A percentile compares a stretch with the other conserved stretches of the same genome.
phyloP scores from a whole-genome alignment of 176 grass and related monocot genomes.

The Avena insularis region DNA sequence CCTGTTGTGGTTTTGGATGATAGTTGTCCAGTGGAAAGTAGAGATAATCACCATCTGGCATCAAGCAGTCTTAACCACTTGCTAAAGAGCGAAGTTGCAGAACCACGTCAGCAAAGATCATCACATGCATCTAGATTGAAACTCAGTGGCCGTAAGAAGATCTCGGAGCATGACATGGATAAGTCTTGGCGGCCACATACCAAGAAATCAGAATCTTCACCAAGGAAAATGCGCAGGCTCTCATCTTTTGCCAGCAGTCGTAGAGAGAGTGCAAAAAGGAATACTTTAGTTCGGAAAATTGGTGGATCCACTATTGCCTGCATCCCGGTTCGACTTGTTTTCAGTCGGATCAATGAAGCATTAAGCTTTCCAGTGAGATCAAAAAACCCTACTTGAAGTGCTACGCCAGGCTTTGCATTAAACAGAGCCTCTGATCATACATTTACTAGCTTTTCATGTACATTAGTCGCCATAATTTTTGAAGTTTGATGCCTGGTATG shows the following conservation, averaged over 20 bases:
- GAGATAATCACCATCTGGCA: conserved; percentile 38
- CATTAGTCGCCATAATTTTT: conserved; percentile 46
- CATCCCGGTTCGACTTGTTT: conserved; percentile 88
- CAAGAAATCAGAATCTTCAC: conserved; percentile 75
- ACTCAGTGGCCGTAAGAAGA: conserved; percentile 45
- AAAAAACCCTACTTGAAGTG: conserved; percentile 60
- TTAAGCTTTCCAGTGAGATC: conserved; percentile 68
- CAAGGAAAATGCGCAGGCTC: conserved; percentile 93
- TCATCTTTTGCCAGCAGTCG: conserved; percentile 79
- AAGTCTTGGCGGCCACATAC: conserved; percentile 69
- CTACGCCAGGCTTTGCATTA: conserved; percentile 1
- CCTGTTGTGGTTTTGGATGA: conserved; percentile 73
- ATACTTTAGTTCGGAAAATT: conserved; percentile 62
- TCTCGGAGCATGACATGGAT: conserved; percentile 46
- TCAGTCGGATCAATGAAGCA: conserved; percentile 97
- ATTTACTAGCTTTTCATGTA: conserved; percentile 52
- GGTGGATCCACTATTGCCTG: conserved; percentile 67
- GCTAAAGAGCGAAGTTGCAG: conserved; percentile 50
- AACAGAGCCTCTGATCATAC: conserved; percentile 32
- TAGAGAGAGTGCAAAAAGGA: conserved; percentile 55
- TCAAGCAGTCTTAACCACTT: conserved; percentile 57
- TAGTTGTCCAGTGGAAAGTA: conserved; percentile 46
- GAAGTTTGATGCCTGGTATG: conserved; percentile 41
- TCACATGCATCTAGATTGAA: conserved; percentile 50
- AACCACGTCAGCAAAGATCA: conserved; percentile 46